phyloP scores from a whole-genome alignment of 2,329 filamentous ascomycete species.

The Aspergillus sp. region DNA sequence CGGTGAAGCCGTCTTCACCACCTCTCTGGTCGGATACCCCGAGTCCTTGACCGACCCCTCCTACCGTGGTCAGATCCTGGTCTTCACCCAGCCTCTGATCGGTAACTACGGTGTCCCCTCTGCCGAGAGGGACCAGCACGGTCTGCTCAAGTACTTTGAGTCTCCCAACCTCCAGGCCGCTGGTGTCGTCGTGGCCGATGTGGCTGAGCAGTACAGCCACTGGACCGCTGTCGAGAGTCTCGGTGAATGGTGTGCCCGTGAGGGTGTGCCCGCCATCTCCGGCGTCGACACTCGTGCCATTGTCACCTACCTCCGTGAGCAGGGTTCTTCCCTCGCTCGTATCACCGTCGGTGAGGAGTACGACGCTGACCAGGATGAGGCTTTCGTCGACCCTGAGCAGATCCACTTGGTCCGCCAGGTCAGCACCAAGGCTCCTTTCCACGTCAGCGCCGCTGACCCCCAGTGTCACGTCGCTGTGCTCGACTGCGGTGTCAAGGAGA shows the following conservation, averaged over 20 bases:
- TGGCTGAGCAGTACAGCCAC: conserved; percentile 91
- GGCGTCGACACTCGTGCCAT: conserved; percentile 97
- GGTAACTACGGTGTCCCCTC: conserved; percentile 98
- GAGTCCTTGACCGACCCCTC: conserved; percentile 76
- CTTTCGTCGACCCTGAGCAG: conserved; percentile 90
- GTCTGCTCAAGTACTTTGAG: conserved; percentile 96
- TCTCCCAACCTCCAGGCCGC: conserved; percentile 96
- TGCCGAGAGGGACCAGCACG: conserved; percentile 77
- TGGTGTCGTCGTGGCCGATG: conserved; percentile 93
- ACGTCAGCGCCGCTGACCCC: conserved; percentile 81
- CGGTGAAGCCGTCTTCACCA: conserved; percentile 98
- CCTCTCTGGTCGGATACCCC: conserved; percentile 94
- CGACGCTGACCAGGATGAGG: conserved; percentile 96
- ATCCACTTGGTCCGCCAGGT: conserved; percentile 96
- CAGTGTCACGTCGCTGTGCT: conserved; percentile 90
- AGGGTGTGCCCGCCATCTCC: conserved; percentile 93
- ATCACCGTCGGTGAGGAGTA: conserved; percentile 97
- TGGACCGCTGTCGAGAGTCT: conserved; percentile 98
- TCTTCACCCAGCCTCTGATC: conserved; percentile 97
- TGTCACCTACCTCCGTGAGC: conserved; percentile 92
- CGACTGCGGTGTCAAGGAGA: conserved; percentile 99
- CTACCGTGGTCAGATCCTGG: conserved; percentile 82
- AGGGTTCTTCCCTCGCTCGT: conserved; percentile 90
- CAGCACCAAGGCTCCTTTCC: conserved; percentile 97
- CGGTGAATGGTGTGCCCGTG: conserved; percentile 89